These are phyloP conservation scores for Ehretia macrophylla DNA, from an alignment of 257 asterid species.

Conservation along the genomic window DNA sequence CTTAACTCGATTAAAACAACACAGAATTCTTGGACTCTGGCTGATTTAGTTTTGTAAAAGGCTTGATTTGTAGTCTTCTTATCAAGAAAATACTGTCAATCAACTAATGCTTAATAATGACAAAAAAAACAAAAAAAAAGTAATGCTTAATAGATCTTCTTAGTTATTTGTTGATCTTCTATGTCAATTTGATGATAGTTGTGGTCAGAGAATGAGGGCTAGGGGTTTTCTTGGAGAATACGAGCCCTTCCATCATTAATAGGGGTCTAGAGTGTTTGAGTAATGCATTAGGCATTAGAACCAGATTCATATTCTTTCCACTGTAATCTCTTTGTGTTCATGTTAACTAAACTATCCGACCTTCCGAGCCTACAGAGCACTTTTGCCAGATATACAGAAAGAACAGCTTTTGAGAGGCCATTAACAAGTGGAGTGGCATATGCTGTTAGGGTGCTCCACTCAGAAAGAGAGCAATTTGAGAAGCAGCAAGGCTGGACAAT, in stretches of 20 bases:
- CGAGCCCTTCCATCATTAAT: background rate
- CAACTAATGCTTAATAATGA: no score
- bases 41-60: no score
- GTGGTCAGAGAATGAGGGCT: slow-evolving; percentile 6
- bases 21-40: no score
- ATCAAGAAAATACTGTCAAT: no score
- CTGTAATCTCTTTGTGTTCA: slow-evolving; percentile 1
- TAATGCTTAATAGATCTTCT: no score
- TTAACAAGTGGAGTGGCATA: slow-evolving; percentile 98
- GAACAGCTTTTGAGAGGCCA: slow-evolving; percentile 95
- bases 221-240: background rate
- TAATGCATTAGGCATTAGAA: slow-evolving; percentile 1
- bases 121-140: no score
- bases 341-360: slow-evolving; percentile 11
- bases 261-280: background rate
- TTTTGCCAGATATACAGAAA: slow-evolving; percentile 77
- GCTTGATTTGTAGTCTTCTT: no score
- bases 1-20: no score
- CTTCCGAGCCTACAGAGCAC: slow-evolving; percentile 47
- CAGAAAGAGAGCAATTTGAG: slow-evolving; percentile 80
- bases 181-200: background rate
- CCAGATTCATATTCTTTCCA: slow-evolving; percentile 11
- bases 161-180: no score
- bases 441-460: slow-evolving; percentile 85
- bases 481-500: slow-evolving; percentile 83